These are phyloP conservation scores for Monilinia polystroma DNA, from an alignment of 2,329 filamentous ascomycete species.

Conservation along the genomic window DNA sequence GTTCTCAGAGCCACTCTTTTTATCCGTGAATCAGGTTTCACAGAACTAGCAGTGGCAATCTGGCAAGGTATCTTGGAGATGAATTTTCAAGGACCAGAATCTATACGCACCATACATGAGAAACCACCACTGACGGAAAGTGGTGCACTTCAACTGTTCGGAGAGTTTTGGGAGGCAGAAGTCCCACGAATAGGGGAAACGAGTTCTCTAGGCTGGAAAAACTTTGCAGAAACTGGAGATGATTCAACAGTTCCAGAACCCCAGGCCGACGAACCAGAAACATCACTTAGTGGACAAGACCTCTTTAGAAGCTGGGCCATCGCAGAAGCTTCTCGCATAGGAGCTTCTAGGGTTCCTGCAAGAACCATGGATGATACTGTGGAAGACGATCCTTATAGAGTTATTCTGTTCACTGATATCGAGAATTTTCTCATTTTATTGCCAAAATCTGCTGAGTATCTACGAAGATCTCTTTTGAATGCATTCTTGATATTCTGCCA, in stretches of 20 bases:
- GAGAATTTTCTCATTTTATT: constrained; percentile 58
- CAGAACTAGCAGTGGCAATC: constrained; percentile 70
- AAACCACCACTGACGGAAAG: constrained; percentile 23
- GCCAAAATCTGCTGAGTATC: constrained; percentile 43
- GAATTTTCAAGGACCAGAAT: constrained; percentile 58
- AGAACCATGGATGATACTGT: constrained; percentile 70
- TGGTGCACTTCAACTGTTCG: constrained; percentile 49
- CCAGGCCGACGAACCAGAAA: constrained; percentile 28
- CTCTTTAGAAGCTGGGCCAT: constrained; percentile 47
- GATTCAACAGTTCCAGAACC: constrained; percentile 27
- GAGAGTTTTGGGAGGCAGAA: constrained; percentile 86
- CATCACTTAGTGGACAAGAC: constrained; percentile 28
- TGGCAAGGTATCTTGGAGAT: constrained; percentile 84
- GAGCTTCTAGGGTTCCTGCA: constrained; percentile 60
- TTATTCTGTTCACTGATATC: constrained; percentile 78
- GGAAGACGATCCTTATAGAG: constrained; percentile 79
- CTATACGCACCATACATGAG: neutral
- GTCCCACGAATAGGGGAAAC: constrained; percentile 73
- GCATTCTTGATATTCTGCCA: constrained; percentile 69
- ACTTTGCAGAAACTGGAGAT: constrained; percentile 45
- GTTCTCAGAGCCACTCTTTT: constrained; percentile 74
- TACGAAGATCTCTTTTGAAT: constrained; percentile 57
- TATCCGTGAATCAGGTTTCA: constrained; percentile 73
- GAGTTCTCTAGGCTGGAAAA: constrained; percentile 67
- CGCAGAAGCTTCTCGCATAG: constrained; percentile 54